phyloP scores from a whole-genome alignment of 371 early-diverging fungal species.

The Rhizopus stolonifer region DNA sequence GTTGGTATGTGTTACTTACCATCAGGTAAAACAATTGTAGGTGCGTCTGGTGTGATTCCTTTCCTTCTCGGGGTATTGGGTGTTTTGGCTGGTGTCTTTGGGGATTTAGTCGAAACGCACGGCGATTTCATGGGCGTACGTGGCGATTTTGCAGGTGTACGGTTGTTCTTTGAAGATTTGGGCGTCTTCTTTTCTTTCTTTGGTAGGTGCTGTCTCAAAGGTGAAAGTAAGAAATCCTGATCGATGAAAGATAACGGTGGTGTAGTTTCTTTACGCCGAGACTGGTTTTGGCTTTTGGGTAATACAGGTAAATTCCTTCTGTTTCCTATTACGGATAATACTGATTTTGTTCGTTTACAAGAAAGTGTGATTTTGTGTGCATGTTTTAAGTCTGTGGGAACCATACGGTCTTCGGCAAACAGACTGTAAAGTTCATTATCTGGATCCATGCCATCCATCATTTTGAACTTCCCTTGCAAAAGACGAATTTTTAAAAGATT shows the following conservation, averaged over 20 bases:
- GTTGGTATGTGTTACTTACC: slow-evolving; percentile 16
- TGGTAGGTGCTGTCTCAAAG: slow-evolving; percentile 3
- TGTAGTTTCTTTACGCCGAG: background rate
- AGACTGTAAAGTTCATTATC: slow-evolving; percentile 19
- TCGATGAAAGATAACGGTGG: background rate
- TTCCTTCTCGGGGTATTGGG: slow-evolving; percentile 13
- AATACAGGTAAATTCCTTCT: slow-evolving; percentile 16
- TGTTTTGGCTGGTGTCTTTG: slow-evolving; percentile 1
- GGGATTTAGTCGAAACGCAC: background rate
- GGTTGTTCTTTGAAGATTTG: background rate
- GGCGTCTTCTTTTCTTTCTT: slow-evolving; percentile 7
- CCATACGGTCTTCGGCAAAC: slow-evolving; percentile 10
- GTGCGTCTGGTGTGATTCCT: slow-evolving; percentile 15
- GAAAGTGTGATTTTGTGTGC: background rate
- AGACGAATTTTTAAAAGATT: slow-evolving; percentile 27
- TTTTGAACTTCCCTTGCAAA: slow-evolving; percentile 28
- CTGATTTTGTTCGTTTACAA: slow-evolving; percentile 9
- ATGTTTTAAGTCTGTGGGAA: slow-evolving; percentile 1
- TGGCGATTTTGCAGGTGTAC: slow-evolving; percentile 2
- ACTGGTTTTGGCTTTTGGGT: background rate
- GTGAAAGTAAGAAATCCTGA: background rate
- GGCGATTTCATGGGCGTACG: background rate
- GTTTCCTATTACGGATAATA: slow-evolving; percentile 18
- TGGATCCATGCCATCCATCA: slow-evolving; percentile 23
- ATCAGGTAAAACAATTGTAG: slow-evolving; percentile 27